Base-by-base conservation (phyloP, 257 asterid genomes). In the Linaria vulgaris region DNA sequence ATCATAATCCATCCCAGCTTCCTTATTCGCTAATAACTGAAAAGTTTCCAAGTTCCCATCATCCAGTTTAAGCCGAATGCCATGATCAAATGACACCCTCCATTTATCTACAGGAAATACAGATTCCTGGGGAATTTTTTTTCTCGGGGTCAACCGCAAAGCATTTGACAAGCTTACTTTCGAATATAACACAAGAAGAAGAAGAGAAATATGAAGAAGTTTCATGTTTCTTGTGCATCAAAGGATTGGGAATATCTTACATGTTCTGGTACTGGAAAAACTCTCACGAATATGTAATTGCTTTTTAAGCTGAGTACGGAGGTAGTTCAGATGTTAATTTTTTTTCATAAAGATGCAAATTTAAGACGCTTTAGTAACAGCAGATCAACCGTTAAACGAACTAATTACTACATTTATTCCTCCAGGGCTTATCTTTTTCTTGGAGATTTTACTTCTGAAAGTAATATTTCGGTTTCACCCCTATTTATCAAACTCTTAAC, bases 61-160 rank as follows among this genome's bases (percentile, higher is more conserved):
- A 6, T 0, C n/a, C 21, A 57, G 1, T 21, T 16, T 60, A 24
- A 72, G 41, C 59, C 66, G 66, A 64, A 59, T 15, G 4, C 12
- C 53, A 50, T 68, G 69, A 22, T 14, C 69, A 12, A 53, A 72
- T 3, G 61, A 52, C 19, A 72, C 46, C 51, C 55, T 60, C 77
- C 77, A n/a, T n/a, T n/a, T n/a, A n/a, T n/a, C n/a, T n/a, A n/a
- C n/a, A n/a, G n/a, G n/a, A n/a, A n/a, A n/a, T n/a, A n/a, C n/a
- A n/a, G n/a, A n/a, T 57, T 1, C 30, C 60, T 19, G n/a, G 13
- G 27, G 9, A 34, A 11, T n/a, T 46, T 16, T n/a, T 22, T 34
- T 45, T 39, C 64, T 49, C 7, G 71, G 12, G 34, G 31, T 19
- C 5, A 68, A 72, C n/a, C 34, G 21, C 22, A 71, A 57, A 1